phyloP scores from a whole-genome alignment of 176 grass and related monocot species.

The Carex parvula region DNA sequence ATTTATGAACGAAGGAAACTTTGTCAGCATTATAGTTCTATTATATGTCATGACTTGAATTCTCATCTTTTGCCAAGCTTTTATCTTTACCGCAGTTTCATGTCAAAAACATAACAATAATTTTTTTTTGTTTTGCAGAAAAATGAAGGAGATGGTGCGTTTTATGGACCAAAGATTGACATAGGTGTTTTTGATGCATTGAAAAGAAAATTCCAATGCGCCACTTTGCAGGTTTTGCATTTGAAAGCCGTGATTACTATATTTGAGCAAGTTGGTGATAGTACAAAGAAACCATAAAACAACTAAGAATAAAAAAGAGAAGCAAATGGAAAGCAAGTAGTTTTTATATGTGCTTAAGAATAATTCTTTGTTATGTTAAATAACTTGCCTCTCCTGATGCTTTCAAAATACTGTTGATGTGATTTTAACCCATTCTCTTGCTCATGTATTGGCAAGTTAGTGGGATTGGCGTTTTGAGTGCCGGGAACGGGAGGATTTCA shows the following conservation, averaged over 20 bases:
- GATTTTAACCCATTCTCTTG: neutral
- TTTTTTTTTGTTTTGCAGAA: slow-evolving; percentile 36
- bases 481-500: neutral
- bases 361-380: neutral
- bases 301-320: neutral
- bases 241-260: neutral
- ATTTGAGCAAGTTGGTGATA: neutral
- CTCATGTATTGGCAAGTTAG: neutral
- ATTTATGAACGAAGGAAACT: neutral
- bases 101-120: neutral
- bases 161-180: slow-evolving; percentile 98
- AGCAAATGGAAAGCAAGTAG: neutral
- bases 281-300: neutral
- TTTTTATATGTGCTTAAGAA: neutral
- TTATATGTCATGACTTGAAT: neutral
- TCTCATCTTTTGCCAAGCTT: neutral
- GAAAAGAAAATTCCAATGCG: slow-evolving; percentile 98
- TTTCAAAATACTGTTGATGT: neutral
- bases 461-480: neutral
- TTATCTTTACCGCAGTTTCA: neutral
- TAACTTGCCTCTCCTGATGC: neutral
- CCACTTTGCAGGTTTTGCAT: slow-evolving; percentile 76
- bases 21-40: neutral
- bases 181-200: slow-evolving; percentile 98
- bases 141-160: slow-evolving; percentile 99